Base-by-base conservation (phyloP, 345 rosid genomes). In the Gynandropsis gynandra region DNA sequence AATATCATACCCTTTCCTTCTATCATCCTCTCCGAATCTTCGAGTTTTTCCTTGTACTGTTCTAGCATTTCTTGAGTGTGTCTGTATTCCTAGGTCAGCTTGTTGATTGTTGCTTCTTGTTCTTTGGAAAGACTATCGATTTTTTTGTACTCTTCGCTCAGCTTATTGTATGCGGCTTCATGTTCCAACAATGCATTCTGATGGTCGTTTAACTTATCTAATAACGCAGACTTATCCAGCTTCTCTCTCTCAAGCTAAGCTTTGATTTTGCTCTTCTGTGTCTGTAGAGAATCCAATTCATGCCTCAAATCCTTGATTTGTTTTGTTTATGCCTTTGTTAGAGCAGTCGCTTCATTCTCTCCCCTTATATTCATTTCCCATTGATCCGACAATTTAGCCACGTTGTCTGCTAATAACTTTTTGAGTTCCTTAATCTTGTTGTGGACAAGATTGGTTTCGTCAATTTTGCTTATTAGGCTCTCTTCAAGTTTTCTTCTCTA, bases 21-120 rank as follows among this genome's bases (percentile, higher is more conserved):
- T 29, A 64, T 70, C 67, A 66, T 76, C 61, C 68, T 64, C 59
- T 83, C 92, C 16, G 70, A 67, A 61, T 89, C 80, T 42, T 68
- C 74, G 9, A 63, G 9, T 54, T 63, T 68, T 44, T 53, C 59
- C 50, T 45, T 69, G 66, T 70, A 70, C 50, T 76, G 80, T 50
- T 71, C 64, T 33, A 61, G 59, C 64, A 60, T 70, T 63, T 75
- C 83, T 58, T 75, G 50, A 0, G 58, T 52, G 59, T 71, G 71
- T 20, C 58, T 61, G 63, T 80, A 79, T 9, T 75, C 74, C 17
- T 50, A 65, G 13, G 74, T 74, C 6, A 69, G 67, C 34, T 67
- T 61, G 45, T 66, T 36, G 52, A 66, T 59, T 5, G 58, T 73
- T 19, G 70, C 62, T 61, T 70, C 77, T 54, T 63, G 56, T 50